These are phyloP conservation scores for Pseudognaphalium luteoalbum DNA, from an alignment of 129 eudicot genomes.

Conservation along the genomic window DNA sequence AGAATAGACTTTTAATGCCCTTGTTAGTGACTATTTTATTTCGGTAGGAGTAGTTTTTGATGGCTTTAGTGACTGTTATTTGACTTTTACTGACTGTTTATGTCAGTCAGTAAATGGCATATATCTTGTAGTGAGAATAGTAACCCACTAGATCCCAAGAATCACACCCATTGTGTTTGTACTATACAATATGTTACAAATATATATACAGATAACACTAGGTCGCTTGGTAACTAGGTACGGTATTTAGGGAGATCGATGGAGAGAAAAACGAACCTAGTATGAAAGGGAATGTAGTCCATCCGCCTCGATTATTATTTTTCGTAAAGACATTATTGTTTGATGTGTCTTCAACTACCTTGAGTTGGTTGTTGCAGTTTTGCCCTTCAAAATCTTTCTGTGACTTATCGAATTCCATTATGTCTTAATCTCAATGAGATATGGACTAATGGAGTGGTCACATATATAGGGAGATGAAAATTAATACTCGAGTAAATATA, in stretches of 20 bases:
- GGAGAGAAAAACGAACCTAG: not conserved
- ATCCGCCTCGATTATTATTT: constrained; percentile 9
- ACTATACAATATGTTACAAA: not conserved
- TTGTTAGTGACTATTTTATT: too few relatives aligned
- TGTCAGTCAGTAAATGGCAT: too few relatives aligned
- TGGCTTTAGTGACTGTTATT: too few relatives aligned
- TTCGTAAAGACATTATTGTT: not conserved
- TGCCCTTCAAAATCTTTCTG: constrained; percentile 21
- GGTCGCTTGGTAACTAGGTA: not conserved
- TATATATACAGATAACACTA: not conserved
- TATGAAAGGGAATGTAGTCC: constrained; percentile 17
- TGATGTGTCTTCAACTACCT: constrained; percentile 6
- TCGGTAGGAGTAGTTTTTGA: too few relatives aligned
- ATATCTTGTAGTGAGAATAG: not conserved
- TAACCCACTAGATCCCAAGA: not conserved
- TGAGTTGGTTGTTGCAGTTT: constrained; percentile 12
- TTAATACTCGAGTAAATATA: too few relatives aligned
- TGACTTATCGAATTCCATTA: not conserved
- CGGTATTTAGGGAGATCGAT: not conserved
- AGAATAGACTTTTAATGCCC: too few relatives aligned
- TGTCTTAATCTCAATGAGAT: not conserved
- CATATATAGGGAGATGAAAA: not conserved
- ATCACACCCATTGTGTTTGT: not conserved
- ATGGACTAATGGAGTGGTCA: not conserved
- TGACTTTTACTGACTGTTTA: too few relatives aligned